Evolutionary conservation across 208 protist species (phyloP).

Genomic region (Trypanosoma lewisi): DNA sequence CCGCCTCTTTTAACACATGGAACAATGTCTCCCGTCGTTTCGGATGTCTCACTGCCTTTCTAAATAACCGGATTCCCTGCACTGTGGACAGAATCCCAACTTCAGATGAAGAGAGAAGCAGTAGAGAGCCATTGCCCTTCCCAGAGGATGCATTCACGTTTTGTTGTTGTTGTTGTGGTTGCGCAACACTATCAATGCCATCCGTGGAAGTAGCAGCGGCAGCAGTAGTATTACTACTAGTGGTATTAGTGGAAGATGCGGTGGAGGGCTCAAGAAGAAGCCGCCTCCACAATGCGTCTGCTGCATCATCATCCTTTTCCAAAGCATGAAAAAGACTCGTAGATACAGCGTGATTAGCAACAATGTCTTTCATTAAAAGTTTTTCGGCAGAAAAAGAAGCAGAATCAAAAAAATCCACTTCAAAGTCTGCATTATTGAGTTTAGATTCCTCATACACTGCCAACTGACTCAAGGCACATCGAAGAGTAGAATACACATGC

Average conservation of each 20-base stretch:
- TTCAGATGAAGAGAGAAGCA: conserved; percentile 13
- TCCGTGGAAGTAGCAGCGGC: not conserved
- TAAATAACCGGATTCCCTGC: conserved; percentile 53
- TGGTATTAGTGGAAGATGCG: not conserved
- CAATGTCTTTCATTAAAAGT: conserved; percentile 36
- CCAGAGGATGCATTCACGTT: not conserved
- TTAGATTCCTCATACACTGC: conserved; percentile 52
- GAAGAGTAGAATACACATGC: conserved; percentile 51
- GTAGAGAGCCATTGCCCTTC: not conserved
- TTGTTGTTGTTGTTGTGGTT: conserved; percentile 1
- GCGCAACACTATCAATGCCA: not conserved
- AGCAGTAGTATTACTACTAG: no score
- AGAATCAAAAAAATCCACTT: conserved; percentile 27
- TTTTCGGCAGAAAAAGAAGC: conserved; percentile 6
- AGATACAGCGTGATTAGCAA: conserved; percentile 38
- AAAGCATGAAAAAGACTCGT: conserved; percentile 36
- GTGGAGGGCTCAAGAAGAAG: conserved; percentile 20
- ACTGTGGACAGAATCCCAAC: conserved; percentile 22
- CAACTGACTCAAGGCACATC: conserved; percentile 42
- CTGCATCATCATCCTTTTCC: conserved; percentile 42
- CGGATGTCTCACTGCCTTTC: conserved; percentile 31
- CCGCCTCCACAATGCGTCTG: conserved; percentile 47
- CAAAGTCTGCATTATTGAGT: not conserved
- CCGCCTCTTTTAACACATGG: conserved; percentile 28
- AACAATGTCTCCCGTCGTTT: conserved; percentile 61